A percentile compares a stretch with the other conserved stretches of the same genome.
These are phyloP conservation scores for Tilletia caries DNA, from an alignment of 1,284 basidiomycete genomes.

Conservation along the genomic window DNA sequence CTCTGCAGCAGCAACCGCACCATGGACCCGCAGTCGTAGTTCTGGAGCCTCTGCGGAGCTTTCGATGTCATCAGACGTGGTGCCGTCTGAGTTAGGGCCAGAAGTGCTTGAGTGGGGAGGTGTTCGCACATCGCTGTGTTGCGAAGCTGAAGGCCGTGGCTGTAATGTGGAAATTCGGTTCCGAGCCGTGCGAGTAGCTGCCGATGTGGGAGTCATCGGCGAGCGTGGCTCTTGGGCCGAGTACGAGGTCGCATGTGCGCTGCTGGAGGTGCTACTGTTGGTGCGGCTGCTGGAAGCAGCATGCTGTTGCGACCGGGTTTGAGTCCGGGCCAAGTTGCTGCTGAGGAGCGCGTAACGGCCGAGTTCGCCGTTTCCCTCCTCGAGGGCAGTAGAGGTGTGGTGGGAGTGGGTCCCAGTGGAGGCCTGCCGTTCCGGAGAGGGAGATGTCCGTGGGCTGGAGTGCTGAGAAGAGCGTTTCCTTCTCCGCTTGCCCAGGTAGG, in stretches of 20 bases:
- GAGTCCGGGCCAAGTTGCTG: neutral
- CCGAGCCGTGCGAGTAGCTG: neutral
- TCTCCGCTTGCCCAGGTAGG: slow-evolving; percentile 1
- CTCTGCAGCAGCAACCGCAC: too few relatives aligned
- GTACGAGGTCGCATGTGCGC: neutral
- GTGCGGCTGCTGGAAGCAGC: neutral
- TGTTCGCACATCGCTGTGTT: too few relatives aligned
- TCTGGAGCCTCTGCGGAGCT: too few relatives aligned
- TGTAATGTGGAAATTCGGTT: neutral
- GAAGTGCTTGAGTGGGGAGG: too few relatives aligned
- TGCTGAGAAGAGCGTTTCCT: neutral
- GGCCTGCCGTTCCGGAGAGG: neutral
- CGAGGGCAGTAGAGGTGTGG: neutral
- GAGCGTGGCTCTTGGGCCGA: neutral
- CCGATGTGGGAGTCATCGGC: neutral
- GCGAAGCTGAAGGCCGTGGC: too few relatives aligned
- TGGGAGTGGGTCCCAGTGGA: neutral
- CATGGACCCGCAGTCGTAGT: too few relatives aligned
- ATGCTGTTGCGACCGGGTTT: neutral
- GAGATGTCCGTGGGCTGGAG: neutral
- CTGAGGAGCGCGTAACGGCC: neutral
- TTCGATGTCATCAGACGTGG: too few relatives aligned
- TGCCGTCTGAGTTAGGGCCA: too few relatives aligned
- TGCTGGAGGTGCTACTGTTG: neutral
- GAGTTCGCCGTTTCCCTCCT: neutral